Percentiles rank a stretch among this genome's conserved stretches.
Conservation (phyloP, 257 asterid species). For the Misopates orontium region DNA sequence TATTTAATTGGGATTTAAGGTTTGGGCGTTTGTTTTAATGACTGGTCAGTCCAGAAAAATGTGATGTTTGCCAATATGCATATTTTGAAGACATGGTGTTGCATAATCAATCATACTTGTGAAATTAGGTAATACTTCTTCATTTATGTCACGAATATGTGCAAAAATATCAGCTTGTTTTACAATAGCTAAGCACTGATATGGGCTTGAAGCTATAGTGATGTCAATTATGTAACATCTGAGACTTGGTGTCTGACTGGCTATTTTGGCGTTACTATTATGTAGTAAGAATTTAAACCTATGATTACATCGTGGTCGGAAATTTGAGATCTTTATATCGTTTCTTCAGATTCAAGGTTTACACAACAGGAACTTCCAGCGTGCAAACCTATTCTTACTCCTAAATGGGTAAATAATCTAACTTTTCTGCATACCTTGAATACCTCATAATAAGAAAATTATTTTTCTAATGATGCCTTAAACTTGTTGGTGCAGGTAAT, state of each 20-base stretch:
- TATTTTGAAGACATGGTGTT: background rate
- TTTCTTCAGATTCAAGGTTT: slow-evolving; percentile 85
- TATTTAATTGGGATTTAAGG: too few species aligned
- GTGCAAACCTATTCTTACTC: slow-evolving; percentile 95
- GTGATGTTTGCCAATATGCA: too few species aligned
- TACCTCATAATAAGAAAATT: background rate
- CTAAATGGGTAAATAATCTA: slow-evolving; percentile 70
- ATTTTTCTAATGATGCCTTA: slow-evolving; percentile 16
- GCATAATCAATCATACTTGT: background rate
- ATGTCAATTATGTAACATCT: background rate
- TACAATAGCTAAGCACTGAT: background rate
- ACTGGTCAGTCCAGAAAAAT: too few species aligned
- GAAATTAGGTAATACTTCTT: background rate
- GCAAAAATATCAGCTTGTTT: background rate
- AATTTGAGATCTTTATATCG: slow-evolving; percentile 10
- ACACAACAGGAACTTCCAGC: slow-evolving; percentile 99
- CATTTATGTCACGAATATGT: background rate
- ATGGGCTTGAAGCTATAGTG: background rate
- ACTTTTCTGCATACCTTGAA: background rate
- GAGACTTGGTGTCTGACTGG: background rate
- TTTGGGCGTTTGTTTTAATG: too few species aligned
- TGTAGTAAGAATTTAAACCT: background rate
- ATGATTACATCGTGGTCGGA: slow-evolving; percentile 1
- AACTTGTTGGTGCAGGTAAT: slow-evolving; percentile 47
- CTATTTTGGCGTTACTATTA: slow-evolving; percentile 9